Evolutionary conservation across 1,139 yeast species (phyloP), one percentile per base, ranked within the genome.

Genomic region (Saccharomyces hybrid): DNA sequence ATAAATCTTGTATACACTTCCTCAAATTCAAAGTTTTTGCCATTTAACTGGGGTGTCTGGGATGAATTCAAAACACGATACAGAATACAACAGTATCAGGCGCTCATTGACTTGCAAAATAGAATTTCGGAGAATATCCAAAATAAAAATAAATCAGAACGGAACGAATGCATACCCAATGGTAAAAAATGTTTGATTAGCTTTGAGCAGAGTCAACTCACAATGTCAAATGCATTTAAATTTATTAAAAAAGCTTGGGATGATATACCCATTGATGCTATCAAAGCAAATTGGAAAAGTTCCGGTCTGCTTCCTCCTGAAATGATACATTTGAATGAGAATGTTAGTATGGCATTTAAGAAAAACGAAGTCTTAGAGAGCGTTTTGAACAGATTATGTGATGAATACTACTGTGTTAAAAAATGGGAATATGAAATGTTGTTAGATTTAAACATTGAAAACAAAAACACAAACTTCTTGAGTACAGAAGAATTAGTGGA

Each of bases 401-500:
- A 68, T 67, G 48, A 70, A 71, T 61, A 70, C 77, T 55, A 75
- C 73, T 61, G 85, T 76, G 46, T 77, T 71, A 75, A 80, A 52
- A 79, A 82, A 13, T 83, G 88, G 88, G 82, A 81, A 52, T 72
- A 78, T 31, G 80, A 79, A 51, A 80, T 80, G 58, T 65, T 83
- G 32, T 62, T 82, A 50, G 84, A 82, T 32, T 68, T 83, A 50
- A 79, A 81, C 7, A 78, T 82, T 53, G 88, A 83, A 64, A 71
- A 82, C 55, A 82, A 80, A 47, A 70, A 70, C 60, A 76, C 81
- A 28, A 78, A 80, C 1, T 83, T 82, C 63, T 73, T 79, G 11
- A 81, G 86, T n/a, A 80, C 81, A 51, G 84, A 79, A 56, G 88
- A 83, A 59, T 77, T 83, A 49, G 81, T 83, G 3, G 82, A 82